Percentiles rank a stretch among this genome's conserved stretches.
phyloP scores from a whole-genome alignment of 176 grass and related monocot species.

The Carex cristatella region DNA sequence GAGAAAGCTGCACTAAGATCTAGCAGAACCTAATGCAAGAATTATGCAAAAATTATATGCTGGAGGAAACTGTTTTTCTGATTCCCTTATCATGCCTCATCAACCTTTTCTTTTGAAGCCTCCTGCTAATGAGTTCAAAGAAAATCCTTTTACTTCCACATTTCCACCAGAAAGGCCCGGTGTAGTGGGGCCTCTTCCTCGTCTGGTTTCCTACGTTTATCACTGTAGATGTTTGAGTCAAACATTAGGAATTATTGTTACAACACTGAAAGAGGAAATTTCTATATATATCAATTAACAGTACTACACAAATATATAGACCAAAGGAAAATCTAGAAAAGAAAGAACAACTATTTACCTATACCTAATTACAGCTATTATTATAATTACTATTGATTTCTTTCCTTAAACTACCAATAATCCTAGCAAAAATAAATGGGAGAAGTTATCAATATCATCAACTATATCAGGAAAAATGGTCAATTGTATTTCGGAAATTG shows the following conservation, averaged over 20 bases:
- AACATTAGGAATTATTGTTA: constrained; percentile 18
- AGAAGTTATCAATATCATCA: not conserved
- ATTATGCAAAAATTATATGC: constrained; percentile 2
- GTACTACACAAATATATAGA: too few species aligned
- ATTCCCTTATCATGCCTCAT: constrained; percentile 27
- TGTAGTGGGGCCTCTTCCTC: constrained; percentile 46
- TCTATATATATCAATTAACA: too few species aligned
- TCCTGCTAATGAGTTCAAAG: constrained; percentile 50
- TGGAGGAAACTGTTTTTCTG: not conserved
- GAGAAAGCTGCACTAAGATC: not conserved
- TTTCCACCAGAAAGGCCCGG: constrained; percentile 89
- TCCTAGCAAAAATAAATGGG: not conserved
- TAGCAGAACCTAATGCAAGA: not conserved
- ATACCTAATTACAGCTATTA: too few species aligned
- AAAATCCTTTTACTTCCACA: constrained; percentile 84
- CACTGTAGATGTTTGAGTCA: constrained; percentile 26
- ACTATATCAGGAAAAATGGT: not conserved
- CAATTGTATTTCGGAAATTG: not conserved
- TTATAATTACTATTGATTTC: too few species aligned
- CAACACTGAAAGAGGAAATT: not conserved
- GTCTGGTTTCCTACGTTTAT: constrained; percentile 31
- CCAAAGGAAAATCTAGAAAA: too few species aligned
- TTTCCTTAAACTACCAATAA: not conserved
- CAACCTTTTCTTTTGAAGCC: constrained; percentile 27
- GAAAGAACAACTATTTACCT: too few species aligned